A percentile compares a stretch with the other conserved stretches of the same genome.
phyloP scores from a whole-genome alignment of 495 filamentous ascomycete species.

The Tuber microsphaerosporum region DNA sequence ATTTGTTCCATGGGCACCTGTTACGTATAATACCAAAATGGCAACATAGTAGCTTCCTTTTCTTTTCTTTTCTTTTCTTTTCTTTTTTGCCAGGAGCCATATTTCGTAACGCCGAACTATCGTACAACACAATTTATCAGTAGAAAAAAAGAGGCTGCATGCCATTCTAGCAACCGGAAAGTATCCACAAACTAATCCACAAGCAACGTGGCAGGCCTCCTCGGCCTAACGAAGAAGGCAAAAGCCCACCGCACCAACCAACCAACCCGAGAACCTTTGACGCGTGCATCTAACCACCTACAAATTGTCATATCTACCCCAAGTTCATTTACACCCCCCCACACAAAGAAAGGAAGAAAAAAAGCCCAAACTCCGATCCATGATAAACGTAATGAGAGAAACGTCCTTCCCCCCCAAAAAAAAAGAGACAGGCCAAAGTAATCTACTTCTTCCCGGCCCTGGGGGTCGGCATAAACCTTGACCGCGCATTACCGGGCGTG shows the following conservation, averaged over 20 bases:
- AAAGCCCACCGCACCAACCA: not conserved
- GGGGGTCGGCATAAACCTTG: constrained; percentile 55
- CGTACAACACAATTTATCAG: not conserved
- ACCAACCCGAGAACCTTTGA: not conserved
- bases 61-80: not conserved
- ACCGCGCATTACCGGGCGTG: constrained; percentile 40
- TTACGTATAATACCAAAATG: not conserved
- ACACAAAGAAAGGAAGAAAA: not conserved
- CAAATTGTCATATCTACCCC: not conserved
- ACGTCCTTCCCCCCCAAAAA: not conserved
- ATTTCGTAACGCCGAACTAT: not conserved
- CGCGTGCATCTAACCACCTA: not conserved
- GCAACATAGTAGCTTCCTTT: not conserved
- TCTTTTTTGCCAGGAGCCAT: not conserved
- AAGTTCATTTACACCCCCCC: constrained; percentile 1
- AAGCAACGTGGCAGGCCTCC: not conserved
- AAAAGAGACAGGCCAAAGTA: not conserved
- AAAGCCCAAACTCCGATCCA: not conserved
- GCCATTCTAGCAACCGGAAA: not conserved
- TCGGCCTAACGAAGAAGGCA: not conserved
- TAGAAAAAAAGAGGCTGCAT: not conserved
- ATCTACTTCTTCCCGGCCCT: constrained; percentile 39
- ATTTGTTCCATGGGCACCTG: not conserved
- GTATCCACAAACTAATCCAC: not conserved
- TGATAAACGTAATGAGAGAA: constrained; percentile 2